Percentiles rank a stretch among this genome's conserved stretches.
Conservation (phyloP, 495 filamentous ascomycete genomes). For the Aspergillus asperescens region DNA sequence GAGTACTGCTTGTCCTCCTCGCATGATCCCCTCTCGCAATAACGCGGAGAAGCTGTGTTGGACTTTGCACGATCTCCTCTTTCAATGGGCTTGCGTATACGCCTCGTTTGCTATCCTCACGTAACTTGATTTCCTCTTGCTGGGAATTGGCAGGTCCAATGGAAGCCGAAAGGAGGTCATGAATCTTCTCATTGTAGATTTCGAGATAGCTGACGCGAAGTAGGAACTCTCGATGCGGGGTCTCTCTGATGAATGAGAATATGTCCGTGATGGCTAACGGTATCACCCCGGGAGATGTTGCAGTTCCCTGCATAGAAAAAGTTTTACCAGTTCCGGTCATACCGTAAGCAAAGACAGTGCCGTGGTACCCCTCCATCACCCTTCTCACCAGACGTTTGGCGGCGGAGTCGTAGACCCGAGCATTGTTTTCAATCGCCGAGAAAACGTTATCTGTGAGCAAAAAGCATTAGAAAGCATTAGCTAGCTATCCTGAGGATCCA, state of each 20-base stretch:
- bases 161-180: constrained; percentile 81
- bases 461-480: constrained; percentile 3
- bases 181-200: constrained; percentile 98
- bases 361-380: constrained; percentile 99
- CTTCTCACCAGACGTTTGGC: constrained; percentile 91
- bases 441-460: constrained; percentile 81
- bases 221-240: constrained; percentile 87
- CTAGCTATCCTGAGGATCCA: neutral
- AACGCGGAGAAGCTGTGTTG: constrained; percentile 88
- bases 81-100: constrained; percentile 95
- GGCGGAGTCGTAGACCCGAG: constrained; percentile 85
- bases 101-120: constrained; percentile 91
- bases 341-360: constrained; percentile 96
- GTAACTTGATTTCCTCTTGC: constrained; percentile 90
- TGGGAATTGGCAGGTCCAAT: constrained; percentile 44
- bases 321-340: constrained; percentile 99
- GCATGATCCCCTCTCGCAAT: constrained; percentile 93
- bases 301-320: constrained; percentile 98
- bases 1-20: constrained; percentile 82
- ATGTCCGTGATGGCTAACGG: constrained; percentile 97
- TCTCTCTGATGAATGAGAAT: constrained; percentile 97
- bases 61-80: constrained; percentile 97
- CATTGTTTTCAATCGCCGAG: constrained; percentile 83
- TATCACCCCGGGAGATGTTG: constrained; percentile 94
- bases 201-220: constrained; percentile 96